Percentiles rank a stretch among this genome's conserved stretches.
These are phyloP conservation scores for Psilocybe sp. DNA, from an alignment of 768 basidiomycete species.

Conservation along the genomic window DNA sequence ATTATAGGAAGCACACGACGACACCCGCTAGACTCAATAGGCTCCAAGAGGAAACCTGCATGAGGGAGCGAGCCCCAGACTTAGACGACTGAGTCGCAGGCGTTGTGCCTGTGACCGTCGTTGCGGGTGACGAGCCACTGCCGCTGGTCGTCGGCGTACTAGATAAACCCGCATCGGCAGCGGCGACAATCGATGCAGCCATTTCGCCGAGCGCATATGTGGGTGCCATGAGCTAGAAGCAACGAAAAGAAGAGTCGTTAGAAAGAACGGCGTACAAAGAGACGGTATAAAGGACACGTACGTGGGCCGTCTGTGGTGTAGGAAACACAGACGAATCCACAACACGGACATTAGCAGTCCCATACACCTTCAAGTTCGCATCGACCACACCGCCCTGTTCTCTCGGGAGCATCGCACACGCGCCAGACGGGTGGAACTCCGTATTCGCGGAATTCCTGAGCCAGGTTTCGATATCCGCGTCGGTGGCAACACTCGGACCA, in stretches of 20 bases:
- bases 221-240: conserved; percentile 16
- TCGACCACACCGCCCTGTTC: conserved; percentile 31
- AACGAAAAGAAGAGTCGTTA: not conserved
- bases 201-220: conserved; percentile 25
- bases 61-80: too few relatives aligned
- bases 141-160: too few relatives aligned
- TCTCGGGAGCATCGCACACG: conserved; percentile 27
- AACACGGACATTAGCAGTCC: conserved; percentile 51
- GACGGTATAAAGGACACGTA: conserved; percentile 3
- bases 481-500: conserved; percentile 40
- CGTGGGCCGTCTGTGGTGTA: conserved; percentile 33
- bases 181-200: conserved; percentile 19
- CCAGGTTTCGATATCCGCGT: conserved; percentile 56
- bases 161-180: not conserved
- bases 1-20: too few relatives aligned
- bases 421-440: conserved; percentile 54
- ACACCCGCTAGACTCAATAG: too few relatives aligned
- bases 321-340: conserved; percentile 59
- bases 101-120: too few relatives aligned
- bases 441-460: conserved; percentile 39
- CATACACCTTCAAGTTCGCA: conserved; percentile 30
- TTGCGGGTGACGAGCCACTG: too few relatives aligned
- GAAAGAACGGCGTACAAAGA: not conserved
- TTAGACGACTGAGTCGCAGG: too few relatives aligned
- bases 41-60: too few relatives aligned